Conservation (phyloP, 163 green algal genomes). For the Picocystis sp. region DNA sequence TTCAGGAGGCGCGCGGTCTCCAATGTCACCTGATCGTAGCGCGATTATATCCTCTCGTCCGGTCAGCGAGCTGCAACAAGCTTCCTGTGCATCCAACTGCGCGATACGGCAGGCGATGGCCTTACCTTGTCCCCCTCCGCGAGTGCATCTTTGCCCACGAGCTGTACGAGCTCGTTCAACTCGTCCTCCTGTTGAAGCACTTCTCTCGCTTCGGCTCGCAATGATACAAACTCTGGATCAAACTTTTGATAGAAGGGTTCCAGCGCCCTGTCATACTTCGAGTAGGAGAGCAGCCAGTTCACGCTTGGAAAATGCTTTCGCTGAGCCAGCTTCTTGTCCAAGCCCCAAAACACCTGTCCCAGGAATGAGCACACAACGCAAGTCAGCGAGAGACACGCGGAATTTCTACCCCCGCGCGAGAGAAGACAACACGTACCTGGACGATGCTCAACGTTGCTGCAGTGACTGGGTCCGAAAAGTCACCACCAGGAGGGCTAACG, state of each 20-base stretch:
- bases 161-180: conserved; percentile 99
- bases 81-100: too few species aligned
- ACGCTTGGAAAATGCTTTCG: conserved; percentile 98
- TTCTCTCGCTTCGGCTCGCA: conserved; percentile 53
- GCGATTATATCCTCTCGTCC: too few species aligned
- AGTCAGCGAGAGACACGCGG: conserved; percentile 1
- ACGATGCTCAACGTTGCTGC: conserved; percentile 93
- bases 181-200: conserved; percentile 98
- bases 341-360: conserved; percentile 90
- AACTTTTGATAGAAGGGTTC: conserved; percentile 95
- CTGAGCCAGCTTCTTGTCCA: conserved; percentile 99
- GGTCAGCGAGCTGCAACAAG: too few species aligned
- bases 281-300: conserved; percentile 99
- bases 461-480: conserved; percentile 98
- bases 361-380: conserved; percentile 1
- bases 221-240: conserved; percentile 49
- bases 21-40: conserved; percentile 15
- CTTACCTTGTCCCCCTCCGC: conserved; percentile 92
- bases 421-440: conserved; percentile 40
- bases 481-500: conserved; percentile 89
- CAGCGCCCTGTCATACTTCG: conserved; percentile 94
- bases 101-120: too few species aligned
- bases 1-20: conserved; percentile 91
- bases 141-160: conserved; percentile 96
- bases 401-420: background rate